These are phyloP conservation scores for Talaromyces sp. DNA, from an alignment of 2,329 filamentous ascomycete genomes.

Conservation along the genomic window DNA sequence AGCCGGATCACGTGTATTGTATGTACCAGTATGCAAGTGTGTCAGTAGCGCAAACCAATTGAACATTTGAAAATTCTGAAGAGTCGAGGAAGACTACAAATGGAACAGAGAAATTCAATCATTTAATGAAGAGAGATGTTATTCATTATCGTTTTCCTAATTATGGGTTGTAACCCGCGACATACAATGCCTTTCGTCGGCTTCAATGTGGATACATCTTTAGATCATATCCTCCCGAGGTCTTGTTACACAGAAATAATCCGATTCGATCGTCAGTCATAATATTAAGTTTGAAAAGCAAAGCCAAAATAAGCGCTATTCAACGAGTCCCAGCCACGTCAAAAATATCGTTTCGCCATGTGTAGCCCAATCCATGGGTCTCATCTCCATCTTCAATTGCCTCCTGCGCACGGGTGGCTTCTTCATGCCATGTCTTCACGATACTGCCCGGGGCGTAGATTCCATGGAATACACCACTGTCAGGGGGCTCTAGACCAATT, in stretches of 20 bases:
- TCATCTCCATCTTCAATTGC: constrained; percentile 71
- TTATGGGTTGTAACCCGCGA: not conserved
- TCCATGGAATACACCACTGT: constrained; percentile 72
- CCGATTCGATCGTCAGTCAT: constrained; percentile 3
- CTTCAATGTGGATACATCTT: not conserved
- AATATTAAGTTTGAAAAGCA: not conserved
- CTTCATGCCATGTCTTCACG: constrained; percentile 85
- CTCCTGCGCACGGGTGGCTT: constrained; percentile 70
- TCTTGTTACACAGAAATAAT: not conserved
- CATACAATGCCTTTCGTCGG: not conserved
- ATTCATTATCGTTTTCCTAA: not conserved
- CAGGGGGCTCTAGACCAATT: constrained; percentile 67
- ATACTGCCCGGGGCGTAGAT: constrained; percentile 88
- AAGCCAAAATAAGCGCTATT: not conserved
- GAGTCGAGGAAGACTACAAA: too few species aligned
- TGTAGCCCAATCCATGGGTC: constrained; percentile 51
- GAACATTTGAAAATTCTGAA: not conserved
- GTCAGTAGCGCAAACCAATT: not conserved
- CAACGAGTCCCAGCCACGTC: constrained; percentile 43
- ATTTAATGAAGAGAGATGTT: not conserved
- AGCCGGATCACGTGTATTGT: constrained; percentile 25
- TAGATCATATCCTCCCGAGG: not conserved
- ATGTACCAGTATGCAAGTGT: not conserved
- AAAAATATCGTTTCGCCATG: constrained; percentile 88
- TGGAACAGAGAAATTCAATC: not conserved